Conservation (phyloP, 805 yeast species). For the Dipodascopsis uninucleata region DNA sequence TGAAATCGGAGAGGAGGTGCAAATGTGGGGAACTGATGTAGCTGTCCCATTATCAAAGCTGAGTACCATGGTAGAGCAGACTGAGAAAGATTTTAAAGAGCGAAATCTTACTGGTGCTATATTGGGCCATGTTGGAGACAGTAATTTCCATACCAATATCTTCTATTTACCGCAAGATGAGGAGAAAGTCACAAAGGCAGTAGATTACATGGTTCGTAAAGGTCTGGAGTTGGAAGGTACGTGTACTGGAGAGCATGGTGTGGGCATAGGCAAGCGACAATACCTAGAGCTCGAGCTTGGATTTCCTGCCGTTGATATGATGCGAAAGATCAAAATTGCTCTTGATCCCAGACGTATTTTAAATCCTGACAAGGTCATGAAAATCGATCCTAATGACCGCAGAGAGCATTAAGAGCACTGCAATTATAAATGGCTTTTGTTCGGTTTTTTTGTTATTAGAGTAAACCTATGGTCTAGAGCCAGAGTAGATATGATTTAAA, state of each 20-base stretch:
- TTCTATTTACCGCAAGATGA: constrained; percentile 43
- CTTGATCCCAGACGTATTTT: constrained; percentile 69
- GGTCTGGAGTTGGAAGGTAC: constrained; percentile 76
- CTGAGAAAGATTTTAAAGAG: constrained; percentile 54
- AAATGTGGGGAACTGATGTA: constrained; percentile 73
- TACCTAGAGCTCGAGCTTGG: constrained; percentile 64
- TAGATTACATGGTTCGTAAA: constrained; percentile 57
- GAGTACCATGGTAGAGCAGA: constrained; percentile 58
- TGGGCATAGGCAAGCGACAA: constrained; percentile 73
- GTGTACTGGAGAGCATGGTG: constrained; percentile 84
- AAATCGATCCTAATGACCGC: too few species aligned
- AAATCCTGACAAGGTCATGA: too few species aligned
- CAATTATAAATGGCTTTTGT: too few species aligned
- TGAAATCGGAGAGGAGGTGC: too few species aligned
- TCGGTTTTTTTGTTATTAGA: too few species aligned
- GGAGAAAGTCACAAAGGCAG: constrained; percentile 46
- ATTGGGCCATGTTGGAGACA: constrained; percentile 82
- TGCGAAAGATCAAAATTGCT: constrained; percentile 70
- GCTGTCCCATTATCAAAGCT: constrained; percentile 74
- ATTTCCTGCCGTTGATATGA: constrained; percentile 58
- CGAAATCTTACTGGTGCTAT: constrained; percentile 55
- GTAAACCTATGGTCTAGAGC: too few species aligned
- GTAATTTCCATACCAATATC: constrained; percentile 70
- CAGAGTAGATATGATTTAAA: too few species aligned
- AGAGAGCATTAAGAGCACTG: too few species aligned